Base-by-base conservation (phyloP, 2,329 filamentous ascomycete genomes). In the Hymenoscyphus fructigenus region DNA sequence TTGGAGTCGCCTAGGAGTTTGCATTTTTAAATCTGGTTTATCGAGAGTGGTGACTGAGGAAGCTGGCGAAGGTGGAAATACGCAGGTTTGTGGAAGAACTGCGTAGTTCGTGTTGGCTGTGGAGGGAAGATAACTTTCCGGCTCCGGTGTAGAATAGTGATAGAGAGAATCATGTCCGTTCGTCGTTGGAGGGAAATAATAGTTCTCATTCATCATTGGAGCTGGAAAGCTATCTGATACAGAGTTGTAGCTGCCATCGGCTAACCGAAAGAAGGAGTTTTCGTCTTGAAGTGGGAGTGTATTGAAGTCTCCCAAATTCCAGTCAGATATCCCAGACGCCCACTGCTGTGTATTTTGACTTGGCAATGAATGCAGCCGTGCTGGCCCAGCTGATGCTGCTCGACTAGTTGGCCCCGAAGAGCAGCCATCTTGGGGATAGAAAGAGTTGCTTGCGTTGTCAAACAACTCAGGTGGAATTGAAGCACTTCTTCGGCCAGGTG, bases 111-210 rank as follows among this genome's bases (percentile, higher is more conserved):
- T n/a, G 17, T 32, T 34, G 5, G n/a, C 32, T 6, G 15, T 29
- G 12, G 57, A 44, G 44, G 58, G 17, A 34, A 26, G n/a, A 32
- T 55, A 64, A 20, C 28, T 60, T 4, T 60, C 62, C n/a, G 58
- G 58, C 17, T 64, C 62, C 9, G 62, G 47, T n/a, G 62, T 64
- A 12, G 57, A 55, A 29, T 64, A 64, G 17, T 60, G 50, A 44
- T 56, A 64, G 36, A 60, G 57, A 23, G 32, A 20, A 20, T 32
- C 55, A 29, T 36, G 23, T 4, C 34, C 17, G 29, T 44, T 56
- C 26, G 60, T 23, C 14, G 20, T n/a, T 23, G 61, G 47, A 29
- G 55, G 38, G 29, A 47, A 41, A 55, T 47, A 58, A n/a, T 14
- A 57, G 38, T 29, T 62, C 32, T 50, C 32, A 29, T 57, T 41